Evolutionary conservation across 2,329 filamentous ascomycete species (phyloP).

Genomic region (Cytospora schulzeri): DNA sequence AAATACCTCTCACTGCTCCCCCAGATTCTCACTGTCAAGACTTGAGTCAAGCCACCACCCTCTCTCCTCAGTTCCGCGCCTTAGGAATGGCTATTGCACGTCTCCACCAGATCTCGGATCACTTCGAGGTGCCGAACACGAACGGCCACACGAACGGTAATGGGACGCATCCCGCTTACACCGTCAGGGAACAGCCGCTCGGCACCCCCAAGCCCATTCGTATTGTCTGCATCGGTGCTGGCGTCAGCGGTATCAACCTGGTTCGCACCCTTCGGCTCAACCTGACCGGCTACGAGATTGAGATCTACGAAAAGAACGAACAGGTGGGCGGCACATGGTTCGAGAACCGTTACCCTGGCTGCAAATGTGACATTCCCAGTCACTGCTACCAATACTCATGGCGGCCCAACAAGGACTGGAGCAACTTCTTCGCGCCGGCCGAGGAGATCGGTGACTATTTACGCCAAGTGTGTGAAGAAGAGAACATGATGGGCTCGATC

Average conservation of each 20-base stretch:
- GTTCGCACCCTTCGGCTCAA: conserved; percentile 47
- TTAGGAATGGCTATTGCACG: conserved; percentile 13
- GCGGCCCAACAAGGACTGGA: conserved; percentile 61
- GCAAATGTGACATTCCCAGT: conserved; percentile 57
- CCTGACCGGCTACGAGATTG: conserved; percentile 46
- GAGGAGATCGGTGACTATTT: conserved; percentile 60
- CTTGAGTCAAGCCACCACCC: neutral
- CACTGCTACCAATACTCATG: conserved; percentile 67
- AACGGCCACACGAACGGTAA: conserved; percentile 25
- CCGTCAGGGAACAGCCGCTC: conserved; percentile 41
- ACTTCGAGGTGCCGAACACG: conserved; percentile 8
- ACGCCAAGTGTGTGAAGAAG: conserved; percentile 49
- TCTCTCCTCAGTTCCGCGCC: neutral
- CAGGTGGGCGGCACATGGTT: conserved; percentile 61
- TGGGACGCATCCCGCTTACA: conserved; percentile 34
- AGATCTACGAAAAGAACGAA: conserved; percentile 59
- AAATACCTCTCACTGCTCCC: conserved; percentile 8
- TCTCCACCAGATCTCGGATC: neutral
- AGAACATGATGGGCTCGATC: conserved; percentile 47
- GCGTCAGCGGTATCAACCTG: conserved; percentile 48
- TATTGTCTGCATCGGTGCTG: conserved; percentile 48
- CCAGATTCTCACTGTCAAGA: neutral
- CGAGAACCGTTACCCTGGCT: conserved; percentile 61
- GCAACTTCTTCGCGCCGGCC: conserved; percentile 56
- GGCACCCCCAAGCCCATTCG: conserved; percentile 44